Evolutionary conservation across 768 basidiomycete genomes (phyloP).

Genomic region (Rhodotorula kratochvilovae): DNA sequence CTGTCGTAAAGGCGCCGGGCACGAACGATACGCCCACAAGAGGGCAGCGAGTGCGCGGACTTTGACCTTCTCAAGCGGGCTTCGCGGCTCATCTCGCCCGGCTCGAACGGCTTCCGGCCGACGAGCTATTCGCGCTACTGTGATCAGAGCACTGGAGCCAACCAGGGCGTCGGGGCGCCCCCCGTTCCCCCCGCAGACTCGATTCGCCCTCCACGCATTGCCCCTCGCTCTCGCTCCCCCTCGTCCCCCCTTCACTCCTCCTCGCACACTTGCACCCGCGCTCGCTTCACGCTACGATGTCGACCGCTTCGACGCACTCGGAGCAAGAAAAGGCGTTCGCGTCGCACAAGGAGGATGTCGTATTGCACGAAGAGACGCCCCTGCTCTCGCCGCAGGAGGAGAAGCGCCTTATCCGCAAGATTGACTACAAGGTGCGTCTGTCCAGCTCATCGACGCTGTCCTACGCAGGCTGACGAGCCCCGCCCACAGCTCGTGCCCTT

Average conservation of each 20-base stretch:
- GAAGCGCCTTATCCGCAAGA: conserved; percentile 57
- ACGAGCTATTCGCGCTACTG: too few relatives aligned
- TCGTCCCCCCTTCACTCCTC: neutral
- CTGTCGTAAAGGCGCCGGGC: too few relatives aligned
- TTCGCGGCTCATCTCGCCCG: too few relatives aligned
- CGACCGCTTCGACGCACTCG: neutral
- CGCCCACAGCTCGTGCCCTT: conserved; percentile 48
- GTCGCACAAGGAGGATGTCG: conserved; percentile 7
- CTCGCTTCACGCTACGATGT: neutral
- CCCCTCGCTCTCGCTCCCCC: neutral
- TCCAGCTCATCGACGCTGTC: neutral
- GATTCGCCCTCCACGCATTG: too few relatives aligned
- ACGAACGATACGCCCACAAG: too few relatives aligned
- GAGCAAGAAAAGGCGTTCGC: conserved; percentile 20
- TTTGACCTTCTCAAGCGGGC: too few relatives aligned
- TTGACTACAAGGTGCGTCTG: conserved; percentile 49
- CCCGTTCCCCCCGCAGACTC: neutral
- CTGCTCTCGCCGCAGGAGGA: conserved; percentile 55
- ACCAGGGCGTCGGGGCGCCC: too few relatives aligned
- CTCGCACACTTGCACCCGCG: neutral
- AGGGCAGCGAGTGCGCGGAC: too few relatives aligned
- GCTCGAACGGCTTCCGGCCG: too few relatives aligned
- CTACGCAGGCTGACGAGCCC: neutral
- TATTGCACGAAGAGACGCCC: neutral
- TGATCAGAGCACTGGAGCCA: too few relatives aligned